A percentile compares a stretch with the other conserved stretches of the same genome.
phyloP scores from a whole-genome alignment of 352 stramenopile species.

The Blastocystis sp. region DNA sequence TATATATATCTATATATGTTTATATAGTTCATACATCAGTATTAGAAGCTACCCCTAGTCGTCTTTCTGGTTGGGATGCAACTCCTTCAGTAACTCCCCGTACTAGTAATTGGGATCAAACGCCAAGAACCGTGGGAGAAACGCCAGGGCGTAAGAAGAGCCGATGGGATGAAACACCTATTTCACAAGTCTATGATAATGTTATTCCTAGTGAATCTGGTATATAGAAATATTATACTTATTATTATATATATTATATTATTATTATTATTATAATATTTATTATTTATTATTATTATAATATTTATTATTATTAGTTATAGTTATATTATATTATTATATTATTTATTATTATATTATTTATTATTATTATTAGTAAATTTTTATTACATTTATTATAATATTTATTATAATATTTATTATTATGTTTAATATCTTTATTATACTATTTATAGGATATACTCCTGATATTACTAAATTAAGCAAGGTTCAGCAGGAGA shows the following conservation, averaged over 20 bases:
- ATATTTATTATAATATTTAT: no score
- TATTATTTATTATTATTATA: neutral
- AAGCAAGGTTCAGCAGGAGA: constrained; percentile 37
- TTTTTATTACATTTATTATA: no score
- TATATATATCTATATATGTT: constrained; percentile 41
- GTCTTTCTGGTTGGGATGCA: constrained; percentile 49
- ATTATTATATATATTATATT: neutral
- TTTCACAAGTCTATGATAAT: constrained; percentile 47
- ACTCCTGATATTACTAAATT: no score
- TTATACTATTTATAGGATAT: no score
- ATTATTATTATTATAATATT: neutral
- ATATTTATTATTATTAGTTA: neutral
- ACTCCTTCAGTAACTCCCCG: constrained; percentile 41
- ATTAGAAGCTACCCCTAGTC: constrained; percentile 48
- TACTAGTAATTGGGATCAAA: constrained; percentile 23
- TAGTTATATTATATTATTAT: neutral
- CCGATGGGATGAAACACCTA: constrained; percentile 82
- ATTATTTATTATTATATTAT: no score
- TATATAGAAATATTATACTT: neutral
- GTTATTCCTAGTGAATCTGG: neutral
- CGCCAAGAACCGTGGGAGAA: constrained; percentile 38
- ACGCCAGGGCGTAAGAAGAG: constrained; percentile 57
- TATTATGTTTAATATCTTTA: no score
- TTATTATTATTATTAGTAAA: no score
- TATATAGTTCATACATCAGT: constrained; percentile 41